Evolutionary conservation across 139 green algal genomes (phyloP).

Genomic region (Chlamydomonas sphaeroides): DNA sequence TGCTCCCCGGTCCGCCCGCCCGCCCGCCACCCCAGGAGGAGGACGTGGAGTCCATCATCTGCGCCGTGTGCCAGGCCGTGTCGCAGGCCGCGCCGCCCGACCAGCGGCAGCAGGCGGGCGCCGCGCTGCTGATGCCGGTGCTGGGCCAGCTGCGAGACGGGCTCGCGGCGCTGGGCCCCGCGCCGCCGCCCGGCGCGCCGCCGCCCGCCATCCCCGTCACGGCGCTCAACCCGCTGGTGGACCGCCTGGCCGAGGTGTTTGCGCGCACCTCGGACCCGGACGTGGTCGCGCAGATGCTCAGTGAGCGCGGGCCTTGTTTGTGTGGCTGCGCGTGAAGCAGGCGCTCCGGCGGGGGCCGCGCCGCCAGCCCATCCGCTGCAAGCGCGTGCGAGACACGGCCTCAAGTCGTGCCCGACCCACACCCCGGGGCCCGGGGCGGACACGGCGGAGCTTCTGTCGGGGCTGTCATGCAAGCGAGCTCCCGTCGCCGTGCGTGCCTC

Average conservation of each 20-base stretch:
- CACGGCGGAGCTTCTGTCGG: too few species aligned
- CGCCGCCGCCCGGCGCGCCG: background rate
- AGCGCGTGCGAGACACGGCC: too few species aligned
- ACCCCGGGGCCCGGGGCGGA: too few species aligned
- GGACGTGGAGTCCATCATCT: conserved; percentile 39
- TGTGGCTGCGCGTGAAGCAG: too few species aligned
- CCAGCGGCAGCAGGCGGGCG: conserved; percentile 48
- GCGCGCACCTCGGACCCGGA: conserved; percentile 35
- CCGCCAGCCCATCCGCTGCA: too few species aligned
- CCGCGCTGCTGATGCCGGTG: conserved; percentile 62
- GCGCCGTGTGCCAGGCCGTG: conserved; percentile 38
- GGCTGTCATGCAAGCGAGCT: too few species aligned
- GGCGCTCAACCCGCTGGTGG: conserved; percentile 65
- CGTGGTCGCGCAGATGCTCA: conserved; percentile 40
- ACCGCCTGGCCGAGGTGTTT: conserved; percentile 76
- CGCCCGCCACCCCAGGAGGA: conserved; percentile 43
- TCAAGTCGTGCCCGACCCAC: too few species aligned
- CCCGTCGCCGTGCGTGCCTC: background rate
- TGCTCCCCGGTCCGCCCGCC: background rate
- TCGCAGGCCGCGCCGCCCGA: conserved; percentile 46
- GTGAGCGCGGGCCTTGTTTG: conserved; percentile 27
- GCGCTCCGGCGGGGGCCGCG: too few species aligned
- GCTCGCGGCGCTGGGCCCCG: conserved; percentile 15
- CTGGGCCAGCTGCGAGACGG: conserved; percentile 57
- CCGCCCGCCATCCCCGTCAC: background rate